phyloP scores from a whole-genome alignment of 148 eudicot genomes.

The Chenopodium album region DNA sequence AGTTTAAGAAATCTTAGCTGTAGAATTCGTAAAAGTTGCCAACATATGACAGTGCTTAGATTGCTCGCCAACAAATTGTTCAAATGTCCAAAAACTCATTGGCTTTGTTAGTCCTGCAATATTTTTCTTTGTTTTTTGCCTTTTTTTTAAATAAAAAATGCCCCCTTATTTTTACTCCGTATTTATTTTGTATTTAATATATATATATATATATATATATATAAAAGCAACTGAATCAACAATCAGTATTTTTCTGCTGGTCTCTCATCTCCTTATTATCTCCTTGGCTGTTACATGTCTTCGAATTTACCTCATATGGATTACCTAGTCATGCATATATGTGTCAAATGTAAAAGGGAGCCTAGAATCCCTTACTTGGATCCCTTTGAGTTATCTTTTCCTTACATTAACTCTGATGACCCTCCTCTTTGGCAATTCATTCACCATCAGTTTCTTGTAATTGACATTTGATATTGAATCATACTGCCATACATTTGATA shows the following conservation, averaged over 20 bases:
- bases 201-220: no score
- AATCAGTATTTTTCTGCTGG: not conserved
- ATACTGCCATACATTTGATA: not conserved
- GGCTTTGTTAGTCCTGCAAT: not conserved
- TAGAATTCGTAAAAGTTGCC: not conserved
- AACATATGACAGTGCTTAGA: not conserved
- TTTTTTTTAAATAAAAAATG: no score
- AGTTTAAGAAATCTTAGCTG: not conserved
- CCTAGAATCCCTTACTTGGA: not conserved
- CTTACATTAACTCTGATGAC: not conserved
- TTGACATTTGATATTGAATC: not conserved
- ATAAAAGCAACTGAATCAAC: not conserved
- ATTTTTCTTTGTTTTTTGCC: not conserved
- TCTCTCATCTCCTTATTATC: not conserved
- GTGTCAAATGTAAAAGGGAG: not conserved
- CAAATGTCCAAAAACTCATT: not conserved
- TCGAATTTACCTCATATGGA: not conserved
- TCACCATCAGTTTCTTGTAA: not conserved
- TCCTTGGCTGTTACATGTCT: not conserved
- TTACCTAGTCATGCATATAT: not conserved
- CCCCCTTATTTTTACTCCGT: no score
- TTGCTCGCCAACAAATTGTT: not conserved
- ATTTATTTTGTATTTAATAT: no score
- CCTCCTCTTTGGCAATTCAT: not conserved
- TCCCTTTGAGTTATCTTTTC: not conserved